Evolutionary conservation across 2,329 filamentous ascomycete species (phyloP).

Genomic region (Xylariaceae sp.): DNA sequence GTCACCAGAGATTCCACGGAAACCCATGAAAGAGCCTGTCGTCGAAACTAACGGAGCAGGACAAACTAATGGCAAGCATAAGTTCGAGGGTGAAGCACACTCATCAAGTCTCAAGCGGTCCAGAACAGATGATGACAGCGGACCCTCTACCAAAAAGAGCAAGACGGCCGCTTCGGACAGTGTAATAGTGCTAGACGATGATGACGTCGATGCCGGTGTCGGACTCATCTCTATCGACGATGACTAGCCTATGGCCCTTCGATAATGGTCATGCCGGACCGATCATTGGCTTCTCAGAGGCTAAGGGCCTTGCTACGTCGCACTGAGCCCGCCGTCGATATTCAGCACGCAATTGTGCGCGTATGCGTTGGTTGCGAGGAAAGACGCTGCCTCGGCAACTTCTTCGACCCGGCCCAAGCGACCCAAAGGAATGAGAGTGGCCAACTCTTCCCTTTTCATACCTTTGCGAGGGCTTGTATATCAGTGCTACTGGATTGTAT

Average conservation of each 20-base stretch:
- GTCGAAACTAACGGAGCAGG: constrained; percentile 35
- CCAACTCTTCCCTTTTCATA: constrained; percentile 30
- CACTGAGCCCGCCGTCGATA: constrained; percentile 78
- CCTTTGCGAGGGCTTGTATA: constrained; percentile 33
- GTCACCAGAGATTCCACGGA: constrained; percentile 47
- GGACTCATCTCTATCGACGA: constrained; percentile 65
- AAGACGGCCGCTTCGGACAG: constrained; percentile 38
- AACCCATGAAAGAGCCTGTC: constrained; percentile 41
- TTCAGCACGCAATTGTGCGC: constrained; percentile 84
- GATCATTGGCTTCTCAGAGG: background rate
- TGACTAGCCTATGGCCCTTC: constrained; percentile 36
- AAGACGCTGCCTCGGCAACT: constrained; percentile 75
- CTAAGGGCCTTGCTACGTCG: constrained; percentile 29
- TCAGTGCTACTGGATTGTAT: constrained; percentile 29
- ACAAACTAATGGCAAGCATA: constrained; percentile 38
- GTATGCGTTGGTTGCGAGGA: constrained; percentile 72
- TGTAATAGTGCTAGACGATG: constrained; percentile 45
- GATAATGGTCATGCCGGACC: background rate
- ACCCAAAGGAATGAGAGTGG: constrained; percentile 53
- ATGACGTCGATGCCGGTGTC: constrained; percentile 41
- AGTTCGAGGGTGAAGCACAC: constrained; percentile 33
- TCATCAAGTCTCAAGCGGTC: constrained; percentile 42
- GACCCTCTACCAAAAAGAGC: constrained; percentile 43
- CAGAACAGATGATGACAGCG: constrained; percentile 38
- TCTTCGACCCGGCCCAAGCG: constrained; percentile 66